Percentiles rank a stretch among this genome's conserved stretches.
Conservation (phyloP, 306 rosid species). For the Chamaecrista fasciculata region DNA sequence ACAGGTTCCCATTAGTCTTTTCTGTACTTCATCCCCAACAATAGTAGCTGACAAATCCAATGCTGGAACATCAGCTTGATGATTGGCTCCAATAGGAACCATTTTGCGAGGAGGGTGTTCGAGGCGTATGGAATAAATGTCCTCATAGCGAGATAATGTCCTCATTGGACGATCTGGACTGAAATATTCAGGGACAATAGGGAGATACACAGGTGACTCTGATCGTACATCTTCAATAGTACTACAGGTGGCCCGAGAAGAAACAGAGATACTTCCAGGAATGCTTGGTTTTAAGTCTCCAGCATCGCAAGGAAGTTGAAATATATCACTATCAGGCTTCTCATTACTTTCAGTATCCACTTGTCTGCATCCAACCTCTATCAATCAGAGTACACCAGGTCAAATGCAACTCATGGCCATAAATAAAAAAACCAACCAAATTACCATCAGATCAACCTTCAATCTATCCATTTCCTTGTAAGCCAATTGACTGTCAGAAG, state of each 20-base stretch:
- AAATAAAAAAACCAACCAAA: not conserved
- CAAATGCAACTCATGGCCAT: constrained; percentile 10
- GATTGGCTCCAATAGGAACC: constrained; percentile 46
- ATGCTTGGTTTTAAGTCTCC: constrained; percentile 42
- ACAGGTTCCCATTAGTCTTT: constrained; percentile 47
- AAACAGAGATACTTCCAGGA: constrained; percentile 42
- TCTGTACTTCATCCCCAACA: constrained; percentile 29
- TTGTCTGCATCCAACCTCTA: constrained; percentile 50
- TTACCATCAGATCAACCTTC: not conserved
- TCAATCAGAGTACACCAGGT: constrained; percentile 37
- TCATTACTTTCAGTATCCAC: constrained; percentile 37
- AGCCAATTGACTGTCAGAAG: constrained; percentile 13
- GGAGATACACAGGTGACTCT: constrained; percentile 42
- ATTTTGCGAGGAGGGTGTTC: constrained; percentile 49
- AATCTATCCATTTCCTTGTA: not conserved
- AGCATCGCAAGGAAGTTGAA: constrained; percentile 36
- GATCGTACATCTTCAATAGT: constrained; percentile 35
- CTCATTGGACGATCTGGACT: constrained; percentile 58
- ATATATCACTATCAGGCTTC: constrained; percentile 46
- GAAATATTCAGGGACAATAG: constrained; percentile 49
- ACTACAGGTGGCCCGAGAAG: constrained; percentile 49
- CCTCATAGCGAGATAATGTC: constrained; percentile 42
- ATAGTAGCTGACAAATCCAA: constrained; percentile 25
- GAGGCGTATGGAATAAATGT: constrained; percentile 49
- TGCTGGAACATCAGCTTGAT: constrained; percentile 57